These are phyloP conservation scores for Coemansia sp. DNA, from an alignment of 192 early-diverging fungal genomes.

Conservation along the genomic window DNA sequence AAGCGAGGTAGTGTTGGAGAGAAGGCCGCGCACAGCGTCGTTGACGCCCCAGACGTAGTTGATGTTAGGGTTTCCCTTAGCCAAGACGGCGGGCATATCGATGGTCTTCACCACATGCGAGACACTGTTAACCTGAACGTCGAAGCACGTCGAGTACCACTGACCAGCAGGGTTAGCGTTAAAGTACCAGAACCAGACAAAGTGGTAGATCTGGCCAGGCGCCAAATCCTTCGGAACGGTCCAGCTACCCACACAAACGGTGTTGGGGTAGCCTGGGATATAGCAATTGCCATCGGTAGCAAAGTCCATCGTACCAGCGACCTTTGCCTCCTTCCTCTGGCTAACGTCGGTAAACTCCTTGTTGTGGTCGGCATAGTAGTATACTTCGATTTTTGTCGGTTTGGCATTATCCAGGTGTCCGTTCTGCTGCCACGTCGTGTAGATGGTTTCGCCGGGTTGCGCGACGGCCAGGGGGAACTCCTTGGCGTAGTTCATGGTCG, in stretches of 20 bases:
- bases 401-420: conserved; percentile 55
- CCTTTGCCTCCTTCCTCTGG: conserved; percentile 24
- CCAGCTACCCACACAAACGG: conserved; percentile 55
- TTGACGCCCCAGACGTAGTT: conserved; percentile 28
- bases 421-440: conserved; percentile 57
- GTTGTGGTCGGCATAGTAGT: conserved; percentile 29
- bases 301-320: conserved; percentile 51
- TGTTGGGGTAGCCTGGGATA: conserved; percentile 37
- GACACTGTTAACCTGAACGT: conserved; percentile 31
- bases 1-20: conserved; percentile 21
- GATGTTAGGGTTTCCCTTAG: conserved; percentile 13
- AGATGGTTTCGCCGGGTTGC: conserved; percentile 55
- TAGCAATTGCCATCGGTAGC: conserved; percentile 53
- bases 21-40: conserved; percentile 1
- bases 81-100: conserved; percentile 11
- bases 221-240: conserved; percentile 52
- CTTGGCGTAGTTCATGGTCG: conserved; percentile 24
- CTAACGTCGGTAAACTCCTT: conserved; percentile 31
- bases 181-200: conserved; percentile 66
- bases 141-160: conserved; percentile 66
- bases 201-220: conserved; percentile 52
- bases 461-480: conserved; percentile 51
- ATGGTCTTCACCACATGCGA: conserved; percentile 23
- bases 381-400: conserved; percentile 44
- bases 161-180: conserved; percentile 59